phyloP scores from a whole-genome alignment of 2,329 filamentous ascomycete genomes.

The Sporothrix inflata region DNA sequence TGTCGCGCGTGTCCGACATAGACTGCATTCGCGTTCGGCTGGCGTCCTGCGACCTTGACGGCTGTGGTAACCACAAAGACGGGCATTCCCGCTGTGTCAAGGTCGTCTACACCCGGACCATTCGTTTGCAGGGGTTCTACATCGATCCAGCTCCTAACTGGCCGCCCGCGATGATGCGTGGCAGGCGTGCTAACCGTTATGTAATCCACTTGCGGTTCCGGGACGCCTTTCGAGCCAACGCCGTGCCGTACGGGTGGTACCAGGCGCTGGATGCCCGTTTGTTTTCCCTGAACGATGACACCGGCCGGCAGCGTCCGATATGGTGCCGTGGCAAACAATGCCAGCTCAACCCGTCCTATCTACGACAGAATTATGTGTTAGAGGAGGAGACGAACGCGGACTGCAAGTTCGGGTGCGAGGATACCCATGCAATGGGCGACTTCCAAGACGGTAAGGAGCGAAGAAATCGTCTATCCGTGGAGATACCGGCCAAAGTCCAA shows the following conservation, averaged over 20 bases:
- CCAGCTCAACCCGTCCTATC: neutral
- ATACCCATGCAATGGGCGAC: too few relatives aligned
- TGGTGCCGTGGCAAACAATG: constrained; percentile 9
- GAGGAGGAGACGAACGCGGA: constrained; percentile 20
- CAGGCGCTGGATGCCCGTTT: constrained; percentile 20
- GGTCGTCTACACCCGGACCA: constrained; percentile 23
- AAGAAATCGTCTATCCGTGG: too few relatives aligned
- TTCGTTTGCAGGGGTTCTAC: constrained; percentile 22
- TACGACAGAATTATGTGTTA: neutral
- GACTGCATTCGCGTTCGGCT: constrained; percentile 15
- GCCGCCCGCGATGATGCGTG: neutral
- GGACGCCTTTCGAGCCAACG: neutral
- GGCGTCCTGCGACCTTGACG: constrained; percentile 9
- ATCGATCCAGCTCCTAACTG: constrained; percentile 1
- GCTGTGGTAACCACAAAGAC: too few relatives aligned
- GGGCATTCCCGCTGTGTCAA: constrained; percentile 15
- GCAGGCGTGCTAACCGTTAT: neutral
- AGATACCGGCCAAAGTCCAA: too few relatives aligned
- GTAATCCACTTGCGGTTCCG: neutral
- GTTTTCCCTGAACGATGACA: neutral
- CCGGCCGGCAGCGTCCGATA: neutral
- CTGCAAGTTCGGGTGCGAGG: constrained; percentile 3
- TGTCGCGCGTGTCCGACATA: neutral
- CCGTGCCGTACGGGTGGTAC: constrained; percentile 23
- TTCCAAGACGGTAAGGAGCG: too few relatives aligned